phyloP scores from a whole-genome alignment of 371 early-diverging fungal species.

The Mortierella sp. region DNA sequence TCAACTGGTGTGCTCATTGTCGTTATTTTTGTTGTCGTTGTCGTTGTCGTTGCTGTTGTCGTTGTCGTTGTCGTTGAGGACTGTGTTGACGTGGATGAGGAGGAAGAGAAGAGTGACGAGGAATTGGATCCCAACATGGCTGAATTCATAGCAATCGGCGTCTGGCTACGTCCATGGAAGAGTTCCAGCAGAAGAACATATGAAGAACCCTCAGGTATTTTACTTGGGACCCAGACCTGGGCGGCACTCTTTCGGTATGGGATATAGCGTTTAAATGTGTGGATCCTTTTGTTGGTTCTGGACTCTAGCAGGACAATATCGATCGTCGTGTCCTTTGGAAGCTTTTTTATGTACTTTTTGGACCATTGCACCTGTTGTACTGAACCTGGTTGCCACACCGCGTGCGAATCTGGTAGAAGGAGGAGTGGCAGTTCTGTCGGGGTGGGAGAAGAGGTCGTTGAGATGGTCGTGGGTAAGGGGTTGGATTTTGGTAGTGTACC shows the following conservation, averaged over 20 bases:
- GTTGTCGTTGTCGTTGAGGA: not conserved
- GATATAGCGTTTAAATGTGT: conserved; percentile 37
- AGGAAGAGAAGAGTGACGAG: too few relatives aligned
- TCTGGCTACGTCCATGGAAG: conserved; percentile 24
- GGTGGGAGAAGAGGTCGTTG: not conserved
- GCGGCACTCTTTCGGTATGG: conserved; percentile 28
- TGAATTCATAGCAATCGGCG: conserved; percentile 5
- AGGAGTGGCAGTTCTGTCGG: conserved; percentile 19
- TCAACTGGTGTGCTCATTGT: too few relatives aligned
- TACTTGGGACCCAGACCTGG: conserved; percentile 29
- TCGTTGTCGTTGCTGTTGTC: conserved; percentile 5
- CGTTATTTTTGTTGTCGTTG: not conserved
- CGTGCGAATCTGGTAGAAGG: conserved; percentile 23
- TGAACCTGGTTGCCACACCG: conserved; percentile 43
- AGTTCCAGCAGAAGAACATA: conserved; percentile 27
- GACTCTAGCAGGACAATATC: conserved; percentile 39
- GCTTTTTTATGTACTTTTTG: conserved; percentile 17
- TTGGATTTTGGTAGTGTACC: too few relatives aligned
- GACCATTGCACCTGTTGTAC: conserved; percentile 34
- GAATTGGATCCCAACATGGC: not conserved
- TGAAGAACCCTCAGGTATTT: conserved; percentile 15
- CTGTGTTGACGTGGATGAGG: too few relatives aligned
- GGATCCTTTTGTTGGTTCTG: conserved; percentile 24
- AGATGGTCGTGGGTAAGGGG: too few relatives aligned
- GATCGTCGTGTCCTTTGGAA: conserved; percentile 42